Base-by-base conservation (phyloP, 2,329 filamentous ascomycete species). In the Corniculantispora saksenae region DNA sequence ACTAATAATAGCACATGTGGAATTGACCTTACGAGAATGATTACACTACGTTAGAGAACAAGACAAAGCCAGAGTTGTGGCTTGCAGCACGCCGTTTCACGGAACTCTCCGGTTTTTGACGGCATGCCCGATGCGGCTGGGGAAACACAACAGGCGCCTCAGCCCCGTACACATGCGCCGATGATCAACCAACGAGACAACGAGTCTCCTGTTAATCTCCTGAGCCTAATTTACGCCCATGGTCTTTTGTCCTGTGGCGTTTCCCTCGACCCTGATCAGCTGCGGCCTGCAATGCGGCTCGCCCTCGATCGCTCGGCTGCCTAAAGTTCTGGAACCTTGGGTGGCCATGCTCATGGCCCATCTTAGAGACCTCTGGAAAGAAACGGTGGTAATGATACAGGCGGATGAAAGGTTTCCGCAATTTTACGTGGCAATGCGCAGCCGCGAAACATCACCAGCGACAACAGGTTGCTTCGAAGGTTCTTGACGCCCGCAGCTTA, bases 131-230 rank as follows among this genome's bases (percentile, higher is more conserved):
- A 40, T 43, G 47, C 32, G 29, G 21, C 19, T 32, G 21, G 32
- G n/a, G 47, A 6, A 5, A 45, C 58, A 58, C 40, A 38, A 25
- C 25, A 61, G 21, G 47, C 58, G 58, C 58, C 58, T 51, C 47
- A 29, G 23, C 47, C 38, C 10, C 12, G 38, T 51, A 51, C 15
- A n/a, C 23, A 53, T 7, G 58, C 47, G 58, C 21, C 47, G 23
- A 43, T 32, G 23, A 53, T 53, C 47, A 47, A 23, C 47, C 32
- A 29, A 23, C 12, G 21, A 27, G 43, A 21, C 23, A 23, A 59
- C 40, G 27, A 59, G 45, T 9, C 13, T 25, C 25, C 56, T 47
- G 25, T 35, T 19, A 2, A 29, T 27, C 40, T 2, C 43, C 38
- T 13, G 17, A 48, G 3, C 15, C 19, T 9, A 27, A 19, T 5